Evolutionary conservation across 805 yeast genomes (phyloP).

Genomic region (Yarrowia yakushimensis): DNA sequence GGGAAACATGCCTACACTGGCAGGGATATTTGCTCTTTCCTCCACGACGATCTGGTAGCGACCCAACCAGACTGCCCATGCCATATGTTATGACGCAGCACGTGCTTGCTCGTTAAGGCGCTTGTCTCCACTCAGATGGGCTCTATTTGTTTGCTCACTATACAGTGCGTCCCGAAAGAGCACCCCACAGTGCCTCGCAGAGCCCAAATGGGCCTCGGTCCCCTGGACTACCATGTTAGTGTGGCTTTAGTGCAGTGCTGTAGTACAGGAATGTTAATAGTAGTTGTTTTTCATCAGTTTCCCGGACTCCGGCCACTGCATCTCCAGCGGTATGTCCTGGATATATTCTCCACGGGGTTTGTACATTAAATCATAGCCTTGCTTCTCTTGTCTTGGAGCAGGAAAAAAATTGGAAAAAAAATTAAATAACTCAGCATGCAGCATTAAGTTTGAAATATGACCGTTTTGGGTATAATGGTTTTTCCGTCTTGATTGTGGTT

Average conservation of each 20-base stretch:
- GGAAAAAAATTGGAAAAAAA: background rate
- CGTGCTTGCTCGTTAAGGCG: too few species aligned
- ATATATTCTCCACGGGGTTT: background rate
- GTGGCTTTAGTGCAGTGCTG: background rate
- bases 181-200: background rate
- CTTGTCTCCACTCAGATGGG: background rate
- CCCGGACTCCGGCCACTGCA: background rate
- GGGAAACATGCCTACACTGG: background rate
- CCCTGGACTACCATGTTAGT: background rate
- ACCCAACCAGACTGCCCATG: too few species aligned
- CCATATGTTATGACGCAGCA: background rate
- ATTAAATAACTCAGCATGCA: background rate
- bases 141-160: background rate
- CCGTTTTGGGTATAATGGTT: background rate
- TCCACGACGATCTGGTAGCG: too few species aligned
- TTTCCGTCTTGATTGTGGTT: background rate
- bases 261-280: too few species aligned
- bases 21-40: too few species aligned
- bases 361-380: background rate
- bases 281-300: background rate
- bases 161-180: background rate
- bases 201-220: background rate
- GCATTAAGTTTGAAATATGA: background rate
- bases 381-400: background rate
- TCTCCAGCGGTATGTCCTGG: background rate